Conservation (phyloP, 441 rosid genomes). For the Macaranga tanarius region DNA sequence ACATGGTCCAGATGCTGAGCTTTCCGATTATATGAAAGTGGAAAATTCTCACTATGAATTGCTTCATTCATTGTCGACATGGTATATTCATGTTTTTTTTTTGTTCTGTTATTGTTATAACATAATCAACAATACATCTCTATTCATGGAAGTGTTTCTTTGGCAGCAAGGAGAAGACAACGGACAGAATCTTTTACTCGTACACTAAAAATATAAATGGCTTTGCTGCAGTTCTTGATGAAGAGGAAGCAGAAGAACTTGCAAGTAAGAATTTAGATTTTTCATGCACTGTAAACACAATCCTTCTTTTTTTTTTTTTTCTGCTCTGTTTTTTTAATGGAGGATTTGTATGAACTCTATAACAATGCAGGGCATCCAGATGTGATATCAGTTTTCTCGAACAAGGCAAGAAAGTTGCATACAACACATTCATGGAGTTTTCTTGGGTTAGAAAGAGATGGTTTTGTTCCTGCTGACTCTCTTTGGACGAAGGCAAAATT, state of each 20-base stretch:
- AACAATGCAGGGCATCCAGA: slow-evolving; percentile 45
- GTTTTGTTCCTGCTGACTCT: slow-evolving; percentile 23
- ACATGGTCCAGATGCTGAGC: slow-evolving; percentile 36
- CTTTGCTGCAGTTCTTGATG: slow-evolving; percentile 55
- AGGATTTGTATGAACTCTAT: not conserved
- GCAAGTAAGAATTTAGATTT: slow-evolving; percentile 31
- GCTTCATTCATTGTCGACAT: slow-evolving; percentile 45
- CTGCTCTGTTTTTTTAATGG: not conserved
- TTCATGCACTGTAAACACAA: not conserved
- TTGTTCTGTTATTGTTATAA: not conserved
- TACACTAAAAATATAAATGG: slow-evolving; percentile 52
- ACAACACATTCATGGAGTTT: slow-evolving; percentile 67
- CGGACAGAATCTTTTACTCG: slow-evolving; percentile 42
- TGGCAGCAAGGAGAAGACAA: slow-evolving; percentile 40
- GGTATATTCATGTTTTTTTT: slow-evolving; percentile 23
- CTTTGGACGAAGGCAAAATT: slow-evolving; percentile 47
- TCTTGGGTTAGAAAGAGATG: slow-evolving; percentile 42
- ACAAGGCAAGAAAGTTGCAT: slow-evolving; percentile 44
- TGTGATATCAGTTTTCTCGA: slow-evolving; percentile 47
- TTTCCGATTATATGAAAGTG: slow-evolving; percentile 29
- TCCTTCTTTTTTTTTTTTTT: not conserved
- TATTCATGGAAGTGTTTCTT: not conserved
- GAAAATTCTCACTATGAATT: slow-evolving; percentile 42
- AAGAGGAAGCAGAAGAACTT: slow-evolving; percentile 46
- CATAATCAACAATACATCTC: not conserved